Percentiles rank a stretch among this genome's conserved stretches.
Evolutionary conservation across 352 stramenopile genomes (phyloP).

Genomic region (Phytophthora citrophthora): DNA sequence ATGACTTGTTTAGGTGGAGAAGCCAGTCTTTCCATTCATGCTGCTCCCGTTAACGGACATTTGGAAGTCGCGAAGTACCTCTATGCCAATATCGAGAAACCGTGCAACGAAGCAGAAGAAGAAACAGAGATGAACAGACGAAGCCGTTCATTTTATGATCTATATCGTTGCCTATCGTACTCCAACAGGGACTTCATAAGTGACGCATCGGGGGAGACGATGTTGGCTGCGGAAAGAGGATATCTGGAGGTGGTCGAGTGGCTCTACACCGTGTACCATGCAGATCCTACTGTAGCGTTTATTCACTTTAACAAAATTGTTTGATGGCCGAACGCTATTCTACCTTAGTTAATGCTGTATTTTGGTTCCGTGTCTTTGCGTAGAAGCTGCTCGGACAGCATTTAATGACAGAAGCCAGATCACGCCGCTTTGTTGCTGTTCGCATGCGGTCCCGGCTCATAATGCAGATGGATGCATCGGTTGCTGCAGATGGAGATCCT

Average conservation of each 20-base stretch:
- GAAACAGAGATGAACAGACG: not conserved
- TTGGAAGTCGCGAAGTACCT: slow-evolving; percentile 23
- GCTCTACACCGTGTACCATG: no score
- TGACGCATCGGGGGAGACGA: no score
- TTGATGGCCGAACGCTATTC: no score
- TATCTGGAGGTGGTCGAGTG: slow-evolving; percentile 4
- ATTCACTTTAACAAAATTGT: no score
- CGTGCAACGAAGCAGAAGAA: not conserved
- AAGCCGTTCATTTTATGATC: no score
- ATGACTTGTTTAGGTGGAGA: slow-evolving; percentile 1
- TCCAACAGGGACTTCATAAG: no score
- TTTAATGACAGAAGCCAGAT: not conserved
- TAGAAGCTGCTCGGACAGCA: not conserved
- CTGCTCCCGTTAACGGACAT: slow-evolving; percentile 16
- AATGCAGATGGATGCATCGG: not conserved
- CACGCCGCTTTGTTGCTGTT: not conserved
- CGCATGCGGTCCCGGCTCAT: not conserved
- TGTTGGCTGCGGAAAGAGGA: no score
- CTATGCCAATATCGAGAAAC: not conserved
- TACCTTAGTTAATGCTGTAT: no score
- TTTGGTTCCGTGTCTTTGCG: not conserved
- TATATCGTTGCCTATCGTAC: no score
- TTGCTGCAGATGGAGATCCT: not conserved
- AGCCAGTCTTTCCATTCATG: slow-evolving; percentile 16
- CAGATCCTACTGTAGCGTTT: no score